Evolutionary conservation across 768 basidiomycete species (phyloP), one percentile per base, ranked within the genome.

Genomic region (Hericium rajendrae): DNA sequence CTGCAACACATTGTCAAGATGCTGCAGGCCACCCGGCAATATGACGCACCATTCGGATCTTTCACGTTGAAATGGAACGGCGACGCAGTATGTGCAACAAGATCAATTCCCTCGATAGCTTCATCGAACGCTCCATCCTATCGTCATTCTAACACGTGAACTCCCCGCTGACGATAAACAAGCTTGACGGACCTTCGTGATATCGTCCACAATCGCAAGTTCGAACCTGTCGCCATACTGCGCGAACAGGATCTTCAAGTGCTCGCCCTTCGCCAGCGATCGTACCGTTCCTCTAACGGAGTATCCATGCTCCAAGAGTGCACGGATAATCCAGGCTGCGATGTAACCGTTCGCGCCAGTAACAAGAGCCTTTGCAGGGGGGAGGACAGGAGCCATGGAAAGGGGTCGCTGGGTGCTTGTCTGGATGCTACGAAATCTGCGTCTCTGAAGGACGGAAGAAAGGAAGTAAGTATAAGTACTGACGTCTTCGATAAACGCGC

Each of bases 171-270:
- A n/a, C n/a, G 38, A 26, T 4, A n/a, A 40, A 38, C 20, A 20
- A 4, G n/a, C 12, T 9, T 6, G 8, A 24, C 55, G 67, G 43
- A 75, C 76, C 64, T 70, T 62, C 16, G 69, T 73, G 60, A 80
- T 76, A 58, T 82, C 78, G 49, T 73, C 69, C 6, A 79, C 77
- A 40, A 80, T 66, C 9, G 73, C 73, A 59, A 74, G 69, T 49
- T 74, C 72, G 55, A 78, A 74, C 28, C 59, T 65, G 53, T 68
- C 68, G 3, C 72, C 72, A 26, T 69, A 65, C 6, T 65, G 61
- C 49, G 71, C 65, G 68, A 76, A 71, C 39, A 74, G 43, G 20
- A 72, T 62, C 50, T 63, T 62, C 39, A 81, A 61, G 65, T 76
- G 74, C 11, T 71, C 66, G 11, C 72, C 78, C 68, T 80, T 80